Conservation (phyloP, 108 stramenopile genomes). For the Pseudonitzschia delicatissima region DNA sequence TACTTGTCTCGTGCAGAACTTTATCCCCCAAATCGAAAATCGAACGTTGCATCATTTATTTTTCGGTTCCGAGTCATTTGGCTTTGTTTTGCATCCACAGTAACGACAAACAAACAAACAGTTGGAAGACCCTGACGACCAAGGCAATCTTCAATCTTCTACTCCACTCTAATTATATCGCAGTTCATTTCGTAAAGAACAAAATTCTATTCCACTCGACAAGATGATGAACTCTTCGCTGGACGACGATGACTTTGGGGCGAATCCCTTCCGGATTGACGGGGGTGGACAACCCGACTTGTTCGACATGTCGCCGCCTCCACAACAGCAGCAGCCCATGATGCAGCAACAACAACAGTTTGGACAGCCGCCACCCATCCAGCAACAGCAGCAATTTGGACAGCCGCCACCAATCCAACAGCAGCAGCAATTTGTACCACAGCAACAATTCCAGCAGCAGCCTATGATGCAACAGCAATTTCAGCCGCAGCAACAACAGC, state of each 20-base stretch:
- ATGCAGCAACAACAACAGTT: slow-evolving; percentile 12
- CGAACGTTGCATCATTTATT: too few relatives aligned
- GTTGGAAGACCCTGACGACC: too few relatives aligned
- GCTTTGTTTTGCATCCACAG: too few relatives aligned
- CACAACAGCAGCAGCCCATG: slow-evolving; percentile 1
- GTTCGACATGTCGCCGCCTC: not conserved
- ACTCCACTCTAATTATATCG: too few relatives aligned
- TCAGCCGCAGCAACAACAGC: slow-evolving; percentile 6
- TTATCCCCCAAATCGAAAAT: too few relatives aligned
- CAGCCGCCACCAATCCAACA: slow-evolving; percentile 17
- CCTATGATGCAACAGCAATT: not conserved
- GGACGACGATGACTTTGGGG: slow-evolving; percentile 34
- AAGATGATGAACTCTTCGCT: slow-evolving; percentile 45
- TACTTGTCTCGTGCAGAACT: too few relatives aligned
- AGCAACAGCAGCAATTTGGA: slow-evolving; percentile 3
- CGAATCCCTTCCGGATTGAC: slow-evolving; percentile 33
- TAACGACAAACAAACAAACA: too few relatives aligned
- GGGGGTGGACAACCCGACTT: slow-evolving; percentile 6
- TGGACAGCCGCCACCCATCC: slow-evolving; percentile 6
- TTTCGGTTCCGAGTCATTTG: too few relatives aligned
- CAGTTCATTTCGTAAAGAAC: not conserved
- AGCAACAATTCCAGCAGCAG: slow-evolving; percentile 4
- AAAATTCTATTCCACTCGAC: not conserved
- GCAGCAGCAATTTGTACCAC: not conserved
- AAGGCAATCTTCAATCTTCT: too few relatives aligned